These are phyloP conservation scores for Ceratobasidium sp. DNA, from an alignment of 1,284 basidiomycete species.

Conservation along the genomic window DNA sequence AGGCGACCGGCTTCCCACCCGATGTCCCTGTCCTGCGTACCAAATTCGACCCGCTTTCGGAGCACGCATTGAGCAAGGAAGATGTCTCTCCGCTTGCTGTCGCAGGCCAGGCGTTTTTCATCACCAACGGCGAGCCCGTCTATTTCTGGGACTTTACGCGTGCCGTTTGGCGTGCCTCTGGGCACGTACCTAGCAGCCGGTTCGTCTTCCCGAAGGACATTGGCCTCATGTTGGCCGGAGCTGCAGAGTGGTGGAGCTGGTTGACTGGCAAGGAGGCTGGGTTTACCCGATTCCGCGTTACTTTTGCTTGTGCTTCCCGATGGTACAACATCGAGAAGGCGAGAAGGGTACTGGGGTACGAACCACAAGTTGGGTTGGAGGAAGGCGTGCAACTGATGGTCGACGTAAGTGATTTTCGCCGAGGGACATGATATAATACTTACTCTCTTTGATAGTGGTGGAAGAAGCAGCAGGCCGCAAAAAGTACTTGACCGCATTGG, in stretches of 20 bases:
- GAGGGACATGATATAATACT: background rate
- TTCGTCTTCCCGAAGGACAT: conserved; percentile 69
- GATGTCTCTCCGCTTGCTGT: conserved; percentile 67
- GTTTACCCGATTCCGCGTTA: conserved; percentile 89
- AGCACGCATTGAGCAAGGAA: conserved; percentile 58
- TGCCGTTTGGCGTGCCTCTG: conserved; percentile 80
- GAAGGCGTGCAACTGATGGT: conserved; percentile 86
- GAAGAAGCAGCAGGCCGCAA: conserved; percentile 34
- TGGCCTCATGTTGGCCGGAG: conserved; percentile 72
- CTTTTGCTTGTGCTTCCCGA: conserved; percentile 73
- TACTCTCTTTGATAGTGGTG: conserved; percentile 27
- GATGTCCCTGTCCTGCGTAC: conserved; percentile 69
- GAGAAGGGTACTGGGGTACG: conserved; percentile 88
- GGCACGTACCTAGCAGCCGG: conserved; percentile 60
- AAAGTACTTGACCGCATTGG: conserved; percentile 1
- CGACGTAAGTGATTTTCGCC: conserved; percentile 57
- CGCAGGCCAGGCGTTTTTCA: conserved; percentile 95
- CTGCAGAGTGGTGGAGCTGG: conserved; percentile 79
- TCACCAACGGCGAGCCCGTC: conserved; percentile 96
- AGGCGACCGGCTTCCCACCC: conserved; percentile 56
- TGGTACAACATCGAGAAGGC: conserved; percentile 98
- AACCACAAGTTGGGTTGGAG: conserved; percentile 86
- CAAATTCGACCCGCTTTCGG: conserved; percentile 74
- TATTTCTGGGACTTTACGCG: conserved; percentile 97
- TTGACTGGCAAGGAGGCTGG: conserved; percentile 76